Evolutionary conservation across 345 rosid species (phyloP).

Genomic region (Euphorbia peplus): DNA sequence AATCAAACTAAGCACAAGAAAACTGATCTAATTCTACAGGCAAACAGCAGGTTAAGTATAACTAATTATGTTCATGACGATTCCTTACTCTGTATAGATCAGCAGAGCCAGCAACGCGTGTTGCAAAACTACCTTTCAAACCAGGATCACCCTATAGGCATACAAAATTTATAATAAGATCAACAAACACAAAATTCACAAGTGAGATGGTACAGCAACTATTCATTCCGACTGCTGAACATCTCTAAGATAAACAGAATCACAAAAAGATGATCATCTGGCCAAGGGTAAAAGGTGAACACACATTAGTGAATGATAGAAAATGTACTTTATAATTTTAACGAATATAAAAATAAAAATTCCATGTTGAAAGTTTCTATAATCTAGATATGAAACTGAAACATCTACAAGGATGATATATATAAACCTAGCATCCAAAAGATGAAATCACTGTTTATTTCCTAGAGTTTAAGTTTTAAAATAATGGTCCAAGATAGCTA

Average conservation of each 20-base stretch:
- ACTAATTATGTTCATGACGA: conserved; percentile 11
- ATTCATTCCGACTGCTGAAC: background rate
- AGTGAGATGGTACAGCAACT: background rate
- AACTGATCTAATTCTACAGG: background rate
- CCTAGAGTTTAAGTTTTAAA: background rate
- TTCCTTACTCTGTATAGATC: conserved; percentile 77
- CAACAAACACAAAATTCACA: conserved; percentile 9
- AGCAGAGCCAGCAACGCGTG: conserved; percentile 85
- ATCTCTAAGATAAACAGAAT: background rate
- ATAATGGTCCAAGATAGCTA: background rate
- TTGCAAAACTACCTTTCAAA: conserved; percentile 88
- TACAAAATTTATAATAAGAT: conserved; percentile 6
- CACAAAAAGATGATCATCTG: background rate
- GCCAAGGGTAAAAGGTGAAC: background rate
- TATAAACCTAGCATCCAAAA: background rate
- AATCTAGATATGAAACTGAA: background rate
- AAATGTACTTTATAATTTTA: conserved; percentile 1
- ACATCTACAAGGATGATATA: background rate
- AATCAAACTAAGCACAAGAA: background rate
- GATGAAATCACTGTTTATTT: background rate
- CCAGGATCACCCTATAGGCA: conserved; percentile 75
- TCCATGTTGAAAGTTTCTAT: background rate
- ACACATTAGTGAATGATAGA: background rate
- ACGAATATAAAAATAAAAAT: background rate
- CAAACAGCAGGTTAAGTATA: background rate